These are phyloP conservation scores for Talaromyces nanjingensis DNA, from an alignment of 495 filamentous ascomycete species.

Conservation along the genomic window DNA sequence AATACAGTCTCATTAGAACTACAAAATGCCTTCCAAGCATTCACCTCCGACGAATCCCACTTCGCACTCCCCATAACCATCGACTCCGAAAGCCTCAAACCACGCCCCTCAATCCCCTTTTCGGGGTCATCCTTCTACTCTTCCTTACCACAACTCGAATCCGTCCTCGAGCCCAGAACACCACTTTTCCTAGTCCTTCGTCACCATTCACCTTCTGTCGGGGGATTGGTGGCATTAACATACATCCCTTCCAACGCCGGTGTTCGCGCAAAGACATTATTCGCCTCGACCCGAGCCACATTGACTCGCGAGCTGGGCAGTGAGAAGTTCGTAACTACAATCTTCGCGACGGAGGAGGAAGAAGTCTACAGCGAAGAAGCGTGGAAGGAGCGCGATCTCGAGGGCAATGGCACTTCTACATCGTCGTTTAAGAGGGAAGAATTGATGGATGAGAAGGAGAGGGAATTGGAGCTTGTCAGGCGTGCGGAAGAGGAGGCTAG, in stretches of 20 bases:
- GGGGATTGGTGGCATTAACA: constrained; percentile 65
- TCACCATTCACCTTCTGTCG: constrained; percentile 23
- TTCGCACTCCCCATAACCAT: constrained; percentile 83
- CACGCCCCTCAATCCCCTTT: constrained; percentile 52
- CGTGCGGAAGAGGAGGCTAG: constrained; percentile 74
- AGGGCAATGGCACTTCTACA: constrained; percentile 29
- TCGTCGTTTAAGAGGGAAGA: constrained; percentile 38
- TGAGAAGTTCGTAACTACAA: constrained; percentile 78
- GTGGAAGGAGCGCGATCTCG: constrained; percentile 70
- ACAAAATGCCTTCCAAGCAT: constrained; percentile 67
- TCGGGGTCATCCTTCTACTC: constrained; percentile 53
- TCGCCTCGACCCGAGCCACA: constrained; percentile 80
- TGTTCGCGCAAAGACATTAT: constrained; percentile 93
- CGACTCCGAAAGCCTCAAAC: constrained; percentile 63
- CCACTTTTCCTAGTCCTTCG: constrained; percentile 84
- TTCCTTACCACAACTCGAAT: constrained; percentile 55
- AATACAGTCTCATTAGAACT: constrained; percentile 76
- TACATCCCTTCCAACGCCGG: constrained; percentile 87
- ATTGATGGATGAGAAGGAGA: constrained; percentile 85
- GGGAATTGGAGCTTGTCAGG: constrained; percentile 65
- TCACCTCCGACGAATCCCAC: constrained; percentile 55
- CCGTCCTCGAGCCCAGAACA: constrained; percentile 62
- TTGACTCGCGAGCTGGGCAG: constrained; percentile 79
- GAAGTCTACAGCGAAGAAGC: constrained; percentile 57
- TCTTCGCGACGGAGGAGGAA: constrained; percentile 70